A percentile compares a stretch with the other conserved stretches of the same genome.
These are phyloP conservation scores for Aspergillus viridinutans DNA, from an alignment of 2,329 filamentous ascomycete species.

Conservation along the genomic window DNA sequence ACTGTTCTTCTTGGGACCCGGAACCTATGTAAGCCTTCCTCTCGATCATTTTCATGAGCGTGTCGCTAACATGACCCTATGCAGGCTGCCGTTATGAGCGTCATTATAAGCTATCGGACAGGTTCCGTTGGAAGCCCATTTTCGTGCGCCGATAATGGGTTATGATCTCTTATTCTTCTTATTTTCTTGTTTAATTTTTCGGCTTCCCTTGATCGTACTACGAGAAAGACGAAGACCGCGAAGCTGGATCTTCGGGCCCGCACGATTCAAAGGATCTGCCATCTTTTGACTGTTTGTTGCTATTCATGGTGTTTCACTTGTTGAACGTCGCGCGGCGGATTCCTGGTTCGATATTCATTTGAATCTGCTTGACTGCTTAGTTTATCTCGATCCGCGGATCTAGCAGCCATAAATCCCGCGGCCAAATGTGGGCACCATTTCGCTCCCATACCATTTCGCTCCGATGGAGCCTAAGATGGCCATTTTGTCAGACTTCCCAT, in stretches of 20 bases:
- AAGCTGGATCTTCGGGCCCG: neutral
- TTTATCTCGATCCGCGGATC: neutral
- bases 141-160: conserved; percentile 56
- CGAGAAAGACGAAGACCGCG: neutral
- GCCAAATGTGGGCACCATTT: neutral
- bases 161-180: conserved; percentile 20
- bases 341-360: neutral
- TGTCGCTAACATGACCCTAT: conserved; percentile 6
- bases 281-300: neutral
- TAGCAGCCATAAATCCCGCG: neutral
- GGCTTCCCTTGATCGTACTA: neutral
- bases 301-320: neutral
- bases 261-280: neutral
- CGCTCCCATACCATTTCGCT: too few species aligned
- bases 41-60: conserved; percentile 36
- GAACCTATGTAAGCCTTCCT: conserved; percentile 62
- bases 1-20: conserved; percentile 73
- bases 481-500: neutral
- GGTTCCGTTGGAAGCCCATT: conserved; percentile 68
- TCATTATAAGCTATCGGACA: conserved; percentile 63
- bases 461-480: neutral
- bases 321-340: neutral
- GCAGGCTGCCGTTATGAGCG: conserved; percentile 41
- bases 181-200: conserved; percentile 6
- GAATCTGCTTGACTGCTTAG: neutral